These are phyloP conservation scores for Globisporangium cylindrosporum DNA, from an alignment of 352 stramenopile genomes.

Conservation along the genomic window DNA sequence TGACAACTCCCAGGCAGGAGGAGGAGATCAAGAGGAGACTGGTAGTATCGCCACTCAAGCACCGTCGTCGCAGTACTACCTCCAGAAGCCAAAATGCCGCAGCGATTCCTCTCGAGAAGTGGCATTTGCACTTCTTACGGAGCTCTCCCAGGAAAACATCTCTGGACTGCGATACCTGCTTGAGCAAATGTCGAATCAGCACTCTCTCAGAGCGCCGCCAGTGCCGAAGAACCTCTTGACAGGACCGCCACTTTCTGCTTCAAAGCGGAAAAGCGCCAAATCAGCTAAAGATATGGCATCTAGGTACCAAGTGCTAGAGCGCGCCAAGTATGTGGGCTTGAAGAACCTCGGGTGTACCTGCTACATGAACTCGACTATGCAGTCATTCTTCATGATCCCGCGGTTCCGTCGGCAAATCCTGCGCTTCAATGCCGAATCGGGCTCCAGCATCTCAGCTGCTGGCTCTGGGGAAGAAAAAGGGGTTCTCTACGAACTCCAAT, in stretches of 20 bases:
- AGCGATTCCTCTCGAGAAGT: constrained; percentile 68
- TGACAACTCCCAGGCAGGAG: constrained; percentile 14
- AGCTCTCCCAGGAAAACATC: constrained; percentile 64
- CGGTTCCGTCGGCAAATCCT: constrained; percentile 88
- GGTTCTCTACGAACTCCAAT: constrained; percentile 87
- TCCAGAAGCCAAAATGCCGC: constrained; percentile 81
- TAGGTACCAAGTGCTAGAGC: constrained; percentile 36
- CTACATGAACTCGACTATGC: constrained; percentile 94
- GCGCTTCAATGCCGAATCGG: constrained; percentile 35
- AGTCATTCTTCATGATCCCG: constrained; percentile 95
- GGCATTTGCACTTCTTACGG: constrained; percentile 74
- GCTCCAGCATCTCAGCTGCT: constrained; percentile 12
- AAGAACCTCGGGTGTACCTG: constrained; percentile 95
- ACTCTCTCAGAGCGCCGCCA: constrained; percentile 59
- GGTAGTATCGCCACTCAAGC: constrained; percentile 17
- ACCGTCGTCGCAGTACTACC: constrained; percentile 64
- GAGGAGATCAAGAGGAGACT: constrained; percentile 18
- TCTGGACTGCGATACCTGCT: constrained; percentile 65
- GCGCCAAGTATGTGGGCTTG: constrained; percentile 87
- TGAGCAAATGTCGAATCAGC: constrained; percentile 64
- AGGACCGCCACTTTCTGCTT: constrained; percentile 23
- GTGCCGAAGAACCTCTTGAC: constrained; percentile 23
- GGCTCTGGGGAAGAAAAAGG: constrained; percentile 27
- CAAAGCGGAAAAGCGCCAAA: constrained; percentile 56
- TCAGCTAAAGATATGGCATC: constrained; percentile 27